Conservation (phyloP, 164 flowering plant genomes). For the grape (Vitis vinifera) region ASM3070453v1 NC_081821.1:7151501-7152000, state of each 20-base stretch:
- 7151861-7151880: background rate
- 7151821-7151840: background rate
- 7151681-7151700: background rate
- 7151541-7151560: constrained; percentile 32
- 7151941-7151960: no score
- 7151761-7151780: background rate
- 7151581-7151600: constrained; percentile 27
- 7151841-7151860: no score
- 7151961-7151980: no score
- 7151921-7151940: no score
- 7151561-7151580: constrained; percentile 30
- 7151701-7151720: background rate
- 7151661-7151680: background rate
- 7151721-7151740: background rate
- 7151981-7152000: no score
- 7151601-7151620: constrained; percentile 16
- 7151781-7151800: background rate
- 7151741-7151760: constrained; percentile 8
- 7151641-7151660: background rate
- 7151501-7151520: constrained; percentile 32
- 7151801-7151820: background rate
- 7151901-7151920: no score
- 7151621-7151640: background rate
- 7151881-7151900: background rate
- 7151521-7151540: constrained; percentile 53